Conservation (phyloP, 306 rosid genomes). For the Rosa multiflora region DNA sequence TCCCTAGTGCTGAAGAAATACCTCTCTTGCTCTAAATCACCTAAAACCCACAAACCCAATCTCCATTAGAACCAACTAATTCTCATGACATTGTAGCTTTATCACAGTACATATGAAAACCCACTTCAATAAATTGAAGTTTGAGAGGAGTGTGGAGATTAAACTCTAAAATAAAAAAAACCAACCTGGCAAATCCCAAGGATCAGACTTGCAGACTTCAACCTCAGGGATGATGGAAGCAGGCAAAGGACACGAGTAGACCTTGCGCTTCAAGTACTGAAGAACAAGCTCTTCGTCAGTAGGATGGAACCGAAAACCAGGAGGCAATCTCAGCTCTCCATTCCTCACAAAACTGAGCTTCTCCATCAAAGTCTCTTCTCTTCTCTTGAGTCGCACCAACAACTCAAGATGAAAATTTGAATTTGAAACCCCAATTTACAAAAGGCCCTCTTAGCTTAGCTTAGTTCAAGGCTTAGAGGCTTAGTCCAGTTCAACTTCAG, state of each 20-base stretch:
- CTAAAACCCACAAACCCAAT: conserved; percentile 32
- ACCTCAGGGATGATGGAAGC: conserved; percentile 90
- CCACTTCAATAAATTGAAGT: neutral
- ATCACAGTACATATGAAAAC: neutral
- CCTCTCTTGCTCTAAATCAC: conserved; percentile 79
- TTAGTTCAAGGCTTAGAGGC: too few relatives aligned
- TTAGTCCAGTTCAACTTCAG: too few relatives aligned
- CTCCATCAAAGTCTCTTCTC: too few relatives aligned
- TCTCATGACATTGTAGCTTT: conserved; percentile 10
- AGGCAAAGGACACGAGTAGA: conserved; percentile 72
- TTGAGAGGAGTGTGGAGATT: too few relatives aligned
- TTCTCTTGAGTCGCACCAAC: too few relatives aligned
- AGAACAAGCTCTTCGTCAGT: too few relatives aligned
- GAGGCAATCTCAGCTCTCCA: too few relatives aligned
- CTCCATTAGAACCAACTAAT: neutral
- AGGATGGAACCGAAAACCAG: too few relatives aligned
- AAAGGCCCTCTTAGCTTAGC: too few relatives aligned
- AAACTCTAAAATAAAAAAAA: neutral
- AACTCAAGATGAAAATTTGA: too few relatives aligned
- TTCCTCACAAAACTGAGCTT: too few relatives aligned
- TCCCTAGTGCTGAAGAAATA: conserved; percentile 92
- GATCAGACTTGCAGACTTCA: conserved; percentile 87
- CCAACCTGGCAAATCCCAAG: conserved; percentile 98
- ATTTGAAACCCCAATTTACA: too few relatives aligned
- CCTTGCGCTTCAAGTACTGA: conserved; percentile 83